Conservation (phyloP, 371 early-diverging fungal species). For the Mycotypha africana region DNA sequence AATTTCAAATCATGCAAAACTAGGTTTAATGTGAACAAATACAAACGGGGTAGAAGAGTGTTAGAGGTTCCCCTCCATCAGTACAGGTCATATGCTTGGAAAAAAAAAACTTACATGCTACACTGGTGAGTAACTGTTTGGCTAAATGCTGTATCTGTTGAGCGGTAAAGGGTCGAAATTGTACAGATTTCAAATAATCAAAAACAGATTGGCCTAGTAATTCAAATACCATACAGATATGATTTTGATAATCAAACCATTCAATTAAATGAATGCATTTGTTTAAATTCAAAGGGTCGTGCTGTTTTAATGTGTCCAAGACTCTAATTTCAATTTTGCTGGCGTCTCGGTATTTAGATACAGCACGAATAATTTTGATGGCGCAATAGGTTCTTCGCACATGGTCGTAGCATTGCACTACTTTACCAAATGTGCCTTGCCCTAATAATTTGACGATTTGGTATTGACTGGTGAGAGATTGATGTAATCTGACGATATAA, state of each 20-base stretch:
- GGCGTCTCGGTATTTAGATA: slow-evolving; percentile 93
- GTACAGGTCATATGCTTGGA: not conserved
- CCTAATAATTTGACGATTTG: slow-evolving; percentile 80
- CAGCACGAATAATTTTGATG: slow-evolving; percentile 90
- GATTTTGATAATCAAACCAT: slow-evolving; percentile 81
- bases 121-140: slow-evolving; percentile 66
- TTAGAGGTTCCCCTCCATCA: too few relatives aligned
- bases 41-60: too few relatives aligned
- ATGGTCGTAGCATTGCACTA: slow-evolving; percentile 81
- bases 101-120: slow-evolving; percentile 52
- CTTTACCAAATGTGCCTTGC: slow-evolving; percentile 97
- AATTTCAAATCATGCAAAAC: slow-evolving; percentile 78
- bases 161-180: slow-evolving; percentile 80
- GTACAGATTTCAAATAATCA: slow-evolving; percentile 88
- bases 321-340: slow-evolving; percentile 86
- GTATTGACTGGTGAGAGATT: slow-evolving; percentile 69
- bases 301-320: slow-evolving; percentile 65
- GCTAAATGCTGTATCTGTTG: slow-evolving; percentile 80
- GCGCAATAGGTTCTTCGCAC: slow-evolving; percentile 44
- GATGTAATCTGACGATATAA: slow-evolving; percentile 71
- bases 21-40: slow-evolving; percentile 7
- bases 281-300: slow-evolving; percentile 68
- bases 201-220: slow-evolving; percentile 81
- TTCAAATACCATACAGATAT: slow-evolving; percentile 96
- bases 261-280: slow-evolving; percentile 74